phyloP scores from a whole-genome alignment of 345 rosid species.

The Balakata baccata region DNA sequence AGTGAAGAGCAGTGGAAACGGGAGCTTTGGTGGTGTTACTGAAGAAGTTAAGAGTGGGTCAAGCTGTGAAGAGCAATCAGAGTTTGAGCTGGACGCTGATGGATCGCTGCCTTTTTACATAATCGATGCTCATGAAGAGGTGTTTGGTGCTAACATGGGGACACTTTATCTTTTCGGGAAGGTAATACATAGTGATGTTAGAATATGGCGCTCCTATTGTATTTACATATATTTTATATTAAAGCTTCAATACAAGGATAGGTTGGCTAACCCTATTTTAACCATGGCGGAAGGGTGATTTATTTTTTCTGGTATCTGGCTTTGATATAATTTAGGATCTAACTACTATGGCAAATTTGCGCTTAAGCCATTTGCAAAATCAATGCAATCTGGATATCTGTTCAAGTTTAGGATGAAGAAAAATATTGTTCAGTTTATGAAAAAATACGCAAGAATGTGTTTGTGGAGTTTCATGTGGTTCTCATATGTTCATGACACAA shows the following conservation, averaged over 20 bases:
- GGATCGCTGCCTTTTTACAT: slow-evolving; percentile 72
- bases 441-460: background rate
- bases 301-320: too few relatives aligned
- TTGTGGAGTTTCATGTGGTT: background rate
- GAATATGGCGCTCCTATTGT: background rate
- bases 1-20: slow-evolving; percentile 43
- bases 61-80: slow-evolving; percentile 42
- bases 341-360: too few relatives aligned
- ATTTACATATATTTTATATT: background rate
- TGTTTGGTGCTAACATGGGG: slow-evolving; percentile 74
- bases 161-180: slow-evolving; percentile 84
- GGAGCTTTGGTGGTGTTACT: slow-evolving; percentile 14
- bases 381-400: too few relatives aligned
- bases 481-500: background rate
- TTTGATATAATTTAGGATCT: too few relatives aligned
- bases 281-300: background rate
- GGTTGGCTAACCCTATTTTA: background rate
- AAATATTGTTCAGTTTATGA: background rate
- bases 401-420: too few relatives aligned
- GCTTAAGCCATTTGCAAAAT: too few relatives aligned
- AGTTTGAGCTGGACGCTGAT: slow-evolving; percentile 66
- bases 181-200: slow-evolving; percentile 41
- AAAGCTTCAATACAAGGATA: background rate
- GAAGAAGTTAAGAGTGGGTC: slow-evolving; percentile 29
- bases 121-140: slow-evolving; percentile 83